These are phyloP conservation scores for Perkinsus olseni DNA, from an alignment of 169 alveolate genomes.

Conservation along the genomic window DNA sequence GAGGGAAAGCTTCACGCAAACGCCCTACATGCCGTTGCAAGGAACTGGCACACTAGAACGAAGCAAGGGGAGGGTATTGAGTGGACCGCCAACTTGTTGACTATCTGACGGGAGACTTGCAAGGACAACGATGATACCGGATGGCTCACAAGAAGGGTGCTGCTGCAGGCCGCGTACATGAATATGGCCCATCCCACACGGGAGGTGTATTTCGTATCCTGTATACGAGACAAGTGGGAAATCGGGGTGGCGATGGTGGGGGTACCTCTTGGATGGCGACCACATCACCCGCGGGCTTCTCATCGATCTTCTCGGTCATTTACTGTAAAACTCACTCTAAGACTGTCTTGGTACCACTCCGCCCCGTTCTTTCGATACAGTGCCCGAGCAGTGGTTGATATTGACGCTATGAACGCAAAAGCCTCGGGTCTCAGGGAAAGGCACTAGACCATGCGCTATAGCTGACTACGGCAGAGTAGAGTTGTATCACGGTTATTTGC, in stretches of 20 bases:
- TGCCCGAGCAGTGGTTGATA: too few species aligned
- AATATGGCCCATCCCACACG: background rate
- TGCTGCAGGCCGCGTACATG: background rate
- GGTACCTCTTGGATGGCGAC: too few species aligned
- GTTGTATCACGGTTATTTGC: background rate
- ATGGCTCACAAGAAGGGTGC: background rate
- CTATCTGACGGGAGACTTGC: background rate
- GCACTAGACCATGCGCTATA: too few species aligned
- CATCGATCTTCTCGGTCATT: too few species aligned
- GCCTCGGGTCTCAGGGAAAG: too few species aligned
- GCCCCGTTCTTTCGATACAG: too few species aligned
- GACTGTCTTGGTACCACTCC: too few species aligned
- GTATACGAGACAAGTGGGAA: conserved; percentile 53
- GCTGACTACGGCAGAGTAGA: too few species aligned
- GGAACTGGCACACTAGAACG: background rate
- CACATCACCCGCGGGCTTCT: too few species aligned
- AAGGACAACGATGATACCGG: background rate
- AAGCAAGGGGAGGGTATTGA: background rate
- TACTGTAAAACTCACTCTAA: too few species aligned
- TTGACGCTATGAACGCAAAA: too few species aligned
- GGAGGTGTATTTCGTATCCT: conserved; percentile 6
- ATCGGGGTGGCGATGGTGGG: background rate
- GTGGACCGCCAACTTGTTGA: background rate
- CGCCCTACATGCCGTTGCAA: background rate
- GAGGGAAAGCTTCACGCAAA: background rate